phyloP scores from a whole-genome alignment of 2,329 filamentous ascomycete genomes.

The Fusarium sp. region DNA sequence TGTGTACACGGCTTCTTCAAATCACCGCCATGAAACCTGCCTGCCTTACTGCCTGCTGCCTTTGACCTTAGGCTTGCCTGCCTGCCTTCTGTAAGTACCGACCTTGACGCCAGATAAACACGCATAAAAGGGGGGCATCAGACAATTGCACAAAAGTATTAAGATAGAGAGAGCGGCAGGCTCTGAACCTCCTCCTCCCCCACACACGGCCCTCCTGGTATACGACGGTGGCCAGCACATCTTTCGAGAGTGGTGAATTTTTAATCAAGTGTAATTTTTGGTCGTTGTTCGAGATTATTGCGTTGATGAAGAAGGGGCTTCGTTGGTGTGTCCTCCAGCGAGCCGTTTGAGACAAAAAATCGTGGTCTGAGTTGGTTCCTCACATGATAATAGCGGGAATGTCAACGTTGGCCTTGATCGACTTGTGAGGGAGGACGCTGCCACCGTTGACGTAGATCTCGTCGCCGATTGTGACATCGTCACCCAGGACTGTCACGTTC shows the following conservation, averaged over 20 bases:
- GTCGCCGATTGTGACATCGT: conserved; percentile 97
- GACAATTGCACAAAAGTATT: conserved; percentile 42
- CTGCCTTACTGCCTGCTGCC: conserved; percentile 27
- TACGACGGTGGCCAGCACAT: conserved; percentile 42
- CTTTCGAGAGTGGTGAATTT: conserved; percentile 44
- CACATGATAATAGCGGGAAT: conserved; percentile 74
- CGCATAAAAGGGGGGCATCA: conserved; percentile 43
- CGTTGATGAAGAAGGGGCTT: conserved; percentile 14
- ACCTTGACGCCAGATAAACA: conserved; percentile 45
- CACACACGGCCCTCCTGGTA: conserved; percentile 30
- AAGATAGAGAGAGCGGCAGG: conserved; percentile 39
- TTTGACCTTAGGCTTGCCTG: conserved; percentile 37
- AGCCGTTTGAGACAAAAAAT: conserved; percentile 7
- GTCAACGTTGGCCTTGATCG: conserved; percentile 98
- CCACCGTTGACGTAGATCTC: conserved; percentile 99
- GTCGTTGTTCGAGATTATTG: conserved; percentile 35
- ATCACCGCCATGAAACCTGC: conserved; percentile 37
- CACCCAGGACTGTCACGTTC: conserved; percentile 97
- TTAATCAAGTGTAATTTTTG: conserved; percentile 29
- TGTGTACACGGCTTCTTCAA: conserved; percentile 34
- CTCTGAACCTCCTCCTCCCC: conserved; percentile 28
- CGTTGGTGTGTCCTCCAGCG: conserved; percentile 39
- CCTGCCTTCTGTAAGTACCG: conserved; percentile 42
- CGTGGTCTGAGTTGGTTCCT: conserved; percentile 45
- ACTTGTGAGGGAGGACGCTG: conserved; percentile 95